phyloP scores from a whole-genome alignment of 116 monocot species.

The Cymodocea nodosa region DNA sequence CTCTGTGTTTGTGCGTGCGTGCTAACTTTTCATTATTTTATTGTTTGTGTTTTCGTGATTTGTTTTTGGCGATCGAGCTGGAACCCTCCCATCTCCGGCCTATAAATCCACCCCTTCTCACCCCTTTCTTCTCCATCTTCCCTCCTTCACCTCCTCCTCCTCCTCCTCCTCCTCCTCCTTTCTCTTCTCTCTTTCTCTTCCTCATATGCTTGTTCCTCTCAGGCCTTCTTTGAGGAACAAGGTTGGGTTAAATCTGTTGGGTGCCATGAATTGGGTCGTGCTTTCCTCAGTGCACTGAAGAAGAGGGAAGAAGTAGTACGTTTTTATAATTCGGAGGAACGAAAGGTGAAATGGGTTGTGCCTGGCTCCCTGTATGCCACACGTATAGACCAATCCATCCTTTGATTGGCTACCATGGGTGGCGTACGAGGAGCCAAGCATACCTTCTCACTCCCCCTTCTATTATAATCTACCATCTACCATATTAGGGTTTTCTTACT shows the following conservation, averaged over 20 bases:
- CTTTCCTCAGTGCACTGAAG: neutral
- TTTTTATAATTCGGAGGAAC: neutral
- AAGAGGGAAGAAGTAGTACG: slow-evolving; percentile 1
- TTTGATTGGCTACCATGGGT: slow-evolving; percentile 18
- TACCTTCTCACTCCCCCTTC: slow-evolving; percentile 9
- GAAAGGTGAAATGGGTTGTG: slow-evolving; percentile 26
- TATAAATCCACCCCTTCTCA: slow-evolving; percentile 19
- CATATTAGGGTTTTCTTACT: no score
- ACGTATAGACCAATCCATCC: slow-evolving; percentile 21
- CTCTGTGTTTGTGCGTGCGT: neutral
- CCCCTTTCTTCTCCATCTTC: no score
- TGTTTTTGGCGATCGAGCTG: neutral
- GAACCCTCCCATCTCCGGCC: slow-evolving; percentile 1
- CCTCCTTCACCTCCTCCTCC: neutral
- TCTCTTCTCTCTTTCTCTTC: neutral
- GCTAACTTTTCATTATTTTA: neutral
- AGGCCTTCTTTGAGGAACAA: no score
- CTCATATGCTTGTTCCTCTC: neutral
- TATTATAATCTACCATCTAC: no score
- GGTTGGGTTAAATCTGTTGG: no score
- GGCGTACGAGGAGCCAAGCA: slow-evolving; percentile 54
- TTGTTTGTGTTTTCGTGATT: neutral
- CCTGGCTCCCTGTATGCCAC: slow-evolving; percentile 58
- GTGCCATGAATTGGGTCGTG: neutral
- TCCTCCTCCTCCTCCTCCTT: neutral